Evolutionary conservation across 2,329 filamentous ascomycete genomes (phyloP), one percentile per base, ranked within the genome.

Genomic region (Aspergillus unguis): DNA sequence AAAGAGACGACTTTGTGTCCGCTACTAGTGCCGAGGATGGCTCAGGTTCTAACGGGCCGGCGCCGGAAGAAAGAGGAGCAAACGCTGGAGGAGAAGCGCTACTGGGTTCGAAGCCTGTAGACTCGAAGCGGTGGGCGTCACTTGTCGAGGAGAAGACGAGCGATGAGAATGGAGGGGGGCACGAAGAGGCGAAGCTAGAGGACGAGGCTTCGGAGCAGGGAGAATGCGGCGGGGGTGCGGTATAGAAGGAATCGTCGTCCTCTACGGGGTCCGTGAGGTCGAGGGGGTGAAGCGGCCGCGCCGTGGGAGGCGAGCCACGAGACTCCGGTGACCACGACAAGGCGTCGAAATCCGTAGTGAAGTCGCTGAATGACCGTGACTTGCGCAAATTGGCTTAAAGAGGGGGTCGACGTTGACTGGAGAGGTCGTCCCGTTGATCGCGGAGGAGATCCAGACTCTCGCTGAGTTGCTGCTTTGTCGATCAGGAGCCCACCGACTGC

Each of bases 1-100:
- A 87, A 66, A 95, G 85, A 47, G 86, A 88, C 64, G 87, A 85
- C 75, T 96, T 95, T 66, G 90, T 92, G 69, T 95, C 90, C 60
- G 84, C 83, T 64, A 82, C 75, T 61, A 80, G 76, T 32, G 78
- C 77, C 51, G 78, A 77, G 54, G 69, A 68, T 48, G 70, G 66
- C 52, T 71, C 65, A 52, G 71, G 59, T 38, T 77, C 75, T 54
- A 76, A 72, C 61, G 72, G 69, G 62, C 79, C 77, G 58, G 77
- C 73, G 53, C 77, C 75, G 48, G 77, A 76, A 46, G 80, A 76
- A 53, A 77, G 75, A 44, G 80, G 73, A 58, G 78, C 76, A 62
- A 80, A 78, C 27, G 77, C 75, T 54, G 79, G 76, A 55, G 78
- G 63, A 36, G 67, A 70, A 55, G 74, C 68, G 60, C 76, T 74